Base-by-base conservation (phyloP, 75 land plant species). In the Pseudotsuga menziesii region DNA sequence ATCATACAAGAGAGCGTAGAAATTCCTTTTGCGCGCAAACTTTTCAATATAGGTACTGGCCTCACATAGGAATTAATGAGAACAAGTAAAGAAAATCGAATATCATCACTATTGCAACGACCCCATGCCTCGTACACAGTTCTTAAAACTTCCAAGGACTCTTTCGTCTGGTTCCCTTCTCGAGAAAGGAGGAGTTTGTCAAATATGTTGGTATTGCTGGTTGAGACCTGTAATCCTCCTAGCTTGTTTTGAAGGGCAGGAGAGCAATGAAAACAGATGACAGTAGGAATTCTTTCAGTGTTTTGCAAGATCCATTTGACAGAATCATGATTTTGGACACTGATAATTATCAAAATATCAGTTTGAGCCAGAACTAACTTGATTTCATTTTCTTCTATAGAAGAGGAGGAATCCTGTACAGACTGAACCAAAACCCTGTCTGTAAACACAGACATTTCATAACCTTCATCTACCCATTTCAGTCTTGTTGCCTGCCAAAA, bases 121-220 rank as follows among this genome's bases (percentile, higher is more conserved):
- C 73, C 85, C 99, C 99, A 96, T 71, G 99, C 94, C 79, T 96
- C 92, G 4, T 82, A 78, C 41, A 96, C 88, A 48, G 92, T 79
- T 35, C 57, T 77, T 20, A 88, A 75, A n/a, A 89, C 85, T 77
- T 91, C 91, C 25, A 60, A 56, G 0, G 87, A 84, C 77, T 89
- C 86, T 35, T 78, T 81, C 16, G 56, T 16, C 75, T 87, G 75
- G 12, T 76, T 77, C 39, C 77, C 75, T 61, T 83, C 82, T 20
- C 76, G 35, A 14, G 75, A 22, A 44, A 75, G 58, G 5, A 52
- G 35, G 22, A 85, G 13, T 57, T 80, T 84, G 55, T 74, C 81
- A 61, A 92, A 62, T 13, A 83, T 61, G 66, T 26, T 83, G 19
- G 60, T 69, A 36, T 66, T 83, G 60, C 76, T 77, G 22, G 76